A percentile compares a stretch with the other conserved stretches of the same genome.
Evolutionary conservation across 352 stramenopile genomes (phyloP).

Genomic region (Phytophthora ohioensis): DNA sequence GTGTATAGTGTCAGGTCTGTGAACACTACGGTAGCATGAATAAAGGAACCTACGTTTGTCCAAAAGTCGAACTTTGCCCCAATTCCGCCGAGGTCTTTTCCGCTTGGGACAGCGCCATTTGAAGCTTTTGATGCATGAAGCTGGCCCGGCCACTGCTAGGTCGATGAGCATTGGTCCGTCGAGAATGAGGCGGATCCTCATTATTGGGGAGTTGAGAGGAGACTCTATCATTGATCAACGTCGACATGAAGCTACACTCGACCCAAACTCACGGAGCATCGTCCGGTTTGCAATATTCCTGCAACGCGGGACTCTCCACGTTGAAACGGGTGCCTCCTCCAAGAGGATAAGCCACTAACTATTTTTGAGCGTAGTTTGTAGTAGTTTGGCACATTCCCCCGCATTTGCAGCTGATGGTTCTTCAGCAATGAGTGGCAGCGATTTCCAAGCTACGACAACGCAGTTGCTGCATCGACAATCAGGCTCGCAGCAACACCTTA

Average conservation of each 20-base stretch:
- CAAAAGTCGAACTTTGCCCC: conserved; percentile 28
- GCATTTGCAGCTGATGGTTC: conserved; percentile 1
- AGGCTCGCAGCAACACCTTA: conserved; percentile 41
- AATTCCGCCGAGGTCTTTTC: conserved; percentile 52
- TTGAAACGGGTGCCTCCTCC: conserved; percentile 37
- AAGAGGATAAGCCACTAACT: conserved; percentile 19
- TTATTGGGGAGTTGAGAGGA: conserved; percentile 13
- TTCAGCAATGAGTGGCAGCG: conserved; percentile 33
- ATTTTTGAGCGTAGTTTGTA: conserved; percentile 31
- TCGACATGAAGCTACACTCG: conserved; percentile 40
- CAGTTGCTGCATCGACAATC: conserved; percentile 52
- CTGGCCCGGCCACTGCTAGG: conserved; percentile 42
- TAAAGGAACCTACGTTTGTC: conserved; percentile 25
- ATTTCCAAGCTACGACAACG: conserved; percentile 39
- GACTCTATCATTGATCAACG: conserved; percentile 35
- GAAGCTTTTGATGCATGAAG: conserved; percentile 72
- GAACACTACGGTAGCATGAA: neutral
- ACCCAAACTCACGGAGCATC: conserved; percentile 32
- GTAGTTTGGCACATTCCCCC: neutral
- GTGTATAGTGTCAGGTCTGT: too few species aligned
- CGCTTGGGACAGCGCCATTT: conserved; percentile 60
- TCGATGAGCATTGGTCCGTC: conserved; percentile 3
- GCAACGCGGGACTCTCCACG: conserved; percentile 17
- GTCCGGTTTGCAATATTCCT: conserved; percentile 18
- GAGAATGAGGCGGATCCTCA: conserved; percentile 18